Evolutionary conservation across 2,329 filamentous ascomycete species (phyloP).

Genomic region (Penicillium corylophilum): DNA sequence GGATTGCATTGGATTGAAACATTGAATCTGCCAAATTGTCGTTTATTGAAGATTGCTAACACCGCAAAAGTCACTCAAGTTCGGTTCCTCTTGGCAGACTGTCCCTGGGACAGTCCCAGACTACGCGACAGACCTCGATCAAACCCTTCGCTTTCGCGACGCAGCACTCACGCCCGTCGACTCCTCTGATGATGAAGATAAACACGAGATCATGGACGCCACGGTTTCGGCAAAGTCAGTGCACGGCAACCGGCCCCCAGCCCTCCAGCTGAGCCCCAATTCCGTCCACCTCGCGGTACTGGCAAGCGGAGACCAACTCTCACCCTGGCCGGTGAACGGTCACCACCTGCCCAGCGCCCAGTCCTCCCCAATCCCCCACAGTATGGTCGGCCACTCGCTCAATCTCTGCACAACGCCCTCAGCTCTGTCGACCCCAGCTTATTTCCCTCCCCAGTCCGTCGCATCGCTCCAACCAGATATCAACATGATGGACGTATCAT

Average conservation of each 20-base stretch:
- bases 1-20: too few relatives aligned
- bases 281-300: neutral
- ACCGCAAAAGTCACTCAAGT: constrained; percentile 25
- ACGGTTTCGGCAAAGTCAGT: neutral
- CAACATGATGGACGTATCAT: neutral
- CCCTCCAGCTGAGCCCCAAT: neutral
- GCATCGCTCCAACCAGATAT: neutral
- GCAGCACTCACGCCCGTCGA: constrained; percentile 38
- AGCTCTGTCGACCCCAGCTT: constrained; percentile 30
- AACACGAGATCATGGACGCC: constrained; percentile 16
- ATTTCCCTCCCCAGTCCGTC: constrained; percentile 21
- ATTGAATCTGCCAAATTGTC: neutral
- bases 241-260: neutral
- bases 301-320: constrained; percentile 15
- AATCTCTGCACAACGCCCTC: constrained; percentile 31
- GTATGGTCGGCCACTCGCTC: constrained; percentile 30
- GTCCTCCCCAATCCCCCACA: constrained; percentile 31
- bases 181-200: constrained; percentile 38
- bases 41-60: neutral
- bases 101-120: constrained; percentile 22
- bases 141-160: constrained; percentile 17
- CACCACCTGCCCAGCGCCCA: constrained; percentile 17
- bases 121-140: constrained; percentile 21
- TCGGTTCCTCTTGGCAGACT: constrained; percentile 19
- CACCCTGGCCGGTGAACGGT: constrained; percentile 22